phyloP scores from a whole-genome alignment of 805 yeast species.

The Blastobotrys americana region DNA sequence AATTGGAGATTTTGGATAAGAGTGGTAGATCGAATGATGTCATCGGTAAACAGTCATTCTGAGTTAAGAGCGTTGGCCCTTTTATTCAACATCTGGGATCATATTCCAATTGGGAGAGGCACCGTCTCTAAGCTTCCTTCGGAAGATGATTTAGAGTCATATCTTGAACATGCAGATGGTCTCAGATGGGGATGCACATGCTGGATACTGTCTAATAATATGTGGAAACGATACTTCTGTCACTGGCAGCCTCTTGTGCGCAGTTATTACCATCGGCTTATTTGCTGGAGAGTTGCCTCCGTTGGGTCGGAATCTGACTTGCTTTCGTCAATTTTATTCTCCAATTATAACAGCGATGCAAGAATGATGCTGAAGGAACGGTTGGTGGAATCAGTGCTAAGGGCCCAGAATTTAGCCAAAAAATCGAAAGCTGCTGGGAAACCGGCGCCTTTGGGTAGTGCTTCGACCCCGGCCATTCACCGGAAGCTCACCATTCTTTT shows the following conservation, averaged over 20 bases:
- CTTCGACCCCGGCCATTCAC: slow-evolving; percentile 28
- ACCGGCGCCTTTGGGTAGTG: slow-evolving; percentile 16
- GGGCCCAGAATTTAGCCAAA: slow-evolving; percentile 8
- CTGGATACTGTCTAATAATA: slow-evolving; percentile 45
- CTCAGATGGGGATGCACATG: slow-evolving; percentile 42
- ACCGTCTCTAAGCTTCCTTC: background rate
- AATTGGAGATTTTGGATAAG: slow-evolving; percentile 77
- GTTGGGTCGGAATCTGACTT: slow-evolving; percentile 25
- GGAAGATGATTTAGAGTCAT: slow-evolving; percentile 7
- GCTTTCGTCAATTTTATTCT: slow-evolving; percentile 20
- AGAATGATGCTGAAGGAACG: slow-evolving; percentile 20
- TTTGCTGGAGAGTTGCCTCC: slow-evolving; percentile 55
- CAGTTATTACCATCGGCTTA: slow-evolving; percentile 55
- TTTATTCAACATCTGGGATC: slow-evolving; percentile 68
- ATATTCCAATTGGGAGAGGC: slow-evolving; percentile 31
- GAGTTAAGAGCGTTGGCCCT: slow-evolving; percentile 59
- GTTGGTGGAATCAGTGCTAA: slow-evolving; percentile 16
- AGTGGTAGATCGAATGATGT: slow-evolving; percentile 51
- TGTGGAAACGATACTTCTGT: slow-evolving; percentile 54
- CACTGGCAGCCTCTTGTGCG: slow-evolving; percentile 80
- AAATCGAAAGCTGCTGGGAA: slow-evolving; percentile 9
- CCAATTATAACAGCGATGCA: slow-evolving; percentile 25
- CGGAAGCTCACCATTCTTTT: slow-evolving; percentile 22
- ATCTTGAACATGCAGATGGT: slow-evolving; percentile 28
- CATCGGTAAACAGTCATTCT: slow-evolving; percentile 53